phyloP scores from a whole-genome alignment of 306 rosid species.

The Fragaria ananassa region DNA sequence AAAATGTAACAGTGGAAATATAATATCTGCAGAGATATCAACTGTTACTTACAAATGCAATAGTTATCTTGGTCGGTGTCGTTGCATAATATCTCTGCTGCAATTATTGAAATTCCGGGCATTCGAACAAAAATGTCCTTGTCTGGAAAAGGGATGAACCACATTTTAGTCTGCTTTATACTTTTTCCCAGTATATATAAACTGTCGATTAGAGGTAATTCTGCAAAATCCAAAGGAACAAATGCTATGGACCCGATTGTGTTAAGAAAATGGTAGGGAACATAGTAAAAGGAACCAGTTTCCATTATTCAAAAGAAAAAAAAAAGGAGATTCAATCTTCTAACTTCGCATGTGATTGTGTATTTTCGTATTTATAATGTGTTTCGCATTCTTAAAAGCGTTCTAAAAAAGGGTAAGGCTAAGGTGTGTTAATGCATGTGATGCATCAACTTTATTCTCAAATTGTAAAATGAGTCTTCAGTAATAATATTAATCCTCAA shows the following conservation, averaged over 20 bases:
- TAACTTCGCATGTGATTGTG: neutral
- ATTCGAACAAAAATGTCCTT: conserved; percentile 1
- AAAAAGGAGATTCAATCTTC: neutral
- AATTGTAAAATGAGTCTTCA: too few species aligned
- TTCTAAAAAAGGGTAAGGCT: too few species aligned
- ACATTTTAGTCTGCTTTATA: neutral
- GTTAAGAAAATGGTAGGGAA: neutral
- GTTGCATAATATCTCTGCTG: neutral
- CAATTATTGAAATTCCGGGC: neutral
- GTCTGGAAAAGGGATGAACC: neutral
- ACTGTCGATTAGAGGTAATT: neutral
- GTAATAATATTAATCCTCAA: too few species aligned
- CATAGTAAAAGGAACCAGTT: neutral
- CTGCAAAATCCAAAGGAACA: neutral
- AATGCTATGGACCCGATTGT: neutral
- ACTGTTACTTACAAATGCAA: neutral
- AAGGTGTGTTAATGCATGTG: too few species aligned
- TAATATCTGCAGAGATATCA: neutral
- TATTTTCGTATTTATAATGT: neutral
- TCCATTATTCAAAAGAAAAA: neutral
- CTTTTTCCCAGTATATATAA: neutral
- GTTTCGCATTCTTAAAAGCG: neutral
- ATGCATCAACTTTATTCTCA: too few species aligned
- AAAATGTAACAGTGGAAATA: neutral
- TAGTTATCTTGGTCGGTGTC: conserved; percentile 6